Evolutionary conservation across 2,329 filamentous ascomycete species (phyloP), one percentile per base, ranked within the genome.

Genomic region (Penicillium digitatum): DNA sequence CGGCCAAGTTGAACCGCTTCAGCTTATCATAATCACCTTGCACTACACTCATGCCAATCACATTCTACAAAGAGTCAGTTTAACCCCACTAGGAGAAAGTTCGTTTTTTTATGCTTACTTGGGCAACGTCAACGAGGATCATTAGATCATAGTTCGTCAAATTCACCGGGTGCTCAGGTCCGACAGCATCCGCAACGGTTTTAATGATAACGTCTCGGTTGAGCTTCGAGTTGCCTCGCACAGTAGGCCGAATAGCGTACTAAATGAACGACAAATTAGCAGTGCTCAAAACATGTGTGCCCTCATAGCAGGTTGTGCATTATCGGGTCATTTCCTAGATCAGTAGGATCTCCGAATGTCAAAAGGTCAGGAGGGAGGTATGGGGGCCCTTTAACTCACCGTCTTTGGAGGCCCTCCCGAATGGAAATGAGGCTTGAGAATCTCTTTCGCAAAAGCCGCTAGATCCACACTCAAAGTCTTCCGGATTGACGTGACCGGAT

Each of bases 11-110:
- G 70, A 80, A 87, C 52, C 81, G 77, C 70, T 85, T 87, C 58
- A 87, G 73, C 59, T 76, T 71, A 52, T 87, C 83, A 62, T 81
- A 87, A 59, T 84, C 81, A 49, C 76, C 71, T 20, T 78, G 79
- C 5, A 86, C 81, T 9, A 87, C 82, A 60, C 82, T 85, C 78
- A 87, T 84, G 20, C 84, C 84, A 56, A 83, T 79, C 10, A 86
- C 70, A 61, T 85, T 85, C 83, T 86, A 61, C 39, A 18, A 46
- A 3, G 26, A 35, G n/a, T 34, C 18, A n/a, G 57, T 67, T 14
- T 22, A 27, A 26, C 1, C 5, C 3, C 49, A 14, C 7, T 69
- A 39, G 10, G 11, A 20, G 10, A 24, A 20, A 39, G 18, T 22
- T 44, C 31, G 9, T 45, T 48, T 22, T 29, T 29, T 18, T 34